Evolutionary conservation across 305 asterid species (phyloP).

Genomic region (Fraxinus platypoda): DNA sequence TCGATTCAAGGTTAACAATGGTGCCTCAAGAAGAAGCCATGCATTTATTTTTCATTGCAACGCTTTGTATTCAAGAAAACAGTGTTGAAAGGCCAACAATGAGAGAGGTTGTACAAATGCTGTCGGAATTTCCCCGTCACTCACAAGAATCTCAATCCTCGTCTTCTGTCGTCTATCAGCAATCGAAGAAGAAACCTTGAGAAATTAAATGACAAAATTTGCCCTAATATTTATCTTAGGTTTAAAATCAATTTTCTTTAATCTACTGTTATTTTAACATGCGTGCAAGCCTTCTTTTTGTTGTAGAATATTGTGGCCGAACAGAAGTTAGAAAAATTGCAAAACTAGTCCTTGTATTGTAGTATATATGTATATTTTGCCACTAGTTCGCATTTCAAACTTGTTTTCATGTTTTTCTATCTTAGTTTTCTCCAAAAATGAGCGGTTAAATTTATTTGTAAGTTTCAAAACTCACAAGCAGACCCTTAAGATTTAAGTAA

Average conservation of each 20-base stretch:
- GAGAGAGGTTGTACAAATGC: constrained; percentile 96
- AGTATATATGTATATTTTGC: constrained; percentile 17
- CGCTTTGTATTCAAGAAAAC: constrained; percentile 82
- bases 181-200: constrained; percentile 27
- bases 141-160: constrained; percentile 48
- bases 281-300: not conserved
- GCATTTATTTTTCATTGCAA: constrained; percentile 80
- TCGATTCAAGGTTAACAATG: constrained; percentile 61
- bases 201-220: constrained; percentile 25
- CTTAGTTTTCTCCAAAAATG: not conserved
- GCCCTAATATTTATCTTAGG: constrained; percentile 20
- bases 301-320: not conserved
- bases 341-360: constrained; percentile 19
- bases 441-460: not conserved
- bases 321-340: constrained; percentile 19
- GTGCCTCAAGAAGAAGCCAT: constrained; percentile 77
- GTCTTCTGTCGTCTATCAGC: constrained; percentile 38
- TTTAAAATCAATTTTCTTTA: constrained; percentile 30
- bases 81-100: constrained; percentile 88
- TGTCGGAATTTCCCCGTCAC: constrained; percentile 71
- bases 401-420: not conserved
- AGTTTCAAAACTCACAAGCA: too few species aligned
- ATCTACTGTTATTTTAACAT: not conserved
- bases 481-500: too few species aligned
- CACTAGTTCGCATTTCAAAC: not conserved